Percentiles rank a stretch among this genome's conserved stretches.
Evolutionary conservation across 129 eudicot genomes (phyloP).

Genomic region (Smallanthus sonchifolius): DNA sequence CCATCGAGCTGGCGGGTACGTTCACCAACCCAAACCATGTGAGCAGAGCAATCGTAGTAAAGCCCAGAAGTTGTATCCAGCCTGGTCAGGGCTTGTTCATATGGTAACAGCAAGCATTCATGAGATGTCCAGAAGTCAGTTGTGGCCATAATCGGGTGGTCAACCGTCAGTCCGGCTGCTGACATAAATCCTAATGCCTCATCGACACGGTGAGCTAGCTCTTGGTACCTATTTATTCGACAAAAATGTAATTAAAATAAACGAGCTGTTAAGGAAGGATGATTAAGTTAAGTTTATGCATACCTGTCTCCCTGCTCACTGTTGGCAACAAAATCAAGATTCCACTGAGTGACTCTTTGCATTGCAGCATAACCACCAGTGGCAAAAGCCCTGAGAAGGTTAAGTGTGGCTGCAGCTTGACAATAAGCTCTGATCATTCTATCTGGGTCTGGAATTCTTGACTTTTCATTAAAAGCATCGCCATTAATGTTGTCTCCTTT

Average conservation of each 20-base stretch:
- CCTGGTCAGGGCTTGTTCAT: constrained; percentile 57
- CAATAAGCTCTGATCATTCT: constrained; percentile 55
- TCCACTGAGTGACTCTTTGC: constrained; percentile 70
- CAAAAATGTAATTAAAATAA: too few species aligned
- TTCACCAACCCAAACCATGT: constrained; percentile 75
- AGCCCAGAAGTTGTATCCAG: constrained; percentile 62
- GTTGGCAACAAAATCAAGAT: constrained; percentile 56
- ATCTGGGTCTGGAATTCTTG: constrained; percentile 56
- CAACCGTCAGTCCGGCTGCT: constrained; percentile 56
- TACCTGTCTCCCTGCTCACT: constrained; percentile 66
- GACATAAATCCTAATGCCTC: constrained; percentile 70
- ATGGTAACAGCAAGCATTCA: constrained; percentile 58
- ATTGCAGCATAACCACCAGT: constrained; percentile 71
- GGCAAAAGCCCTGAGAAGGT: constrained; percentile 60
- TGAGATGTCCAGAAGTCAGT: constrained; percentile 72
- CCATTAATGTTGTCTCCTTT: constrained; percentile 66
- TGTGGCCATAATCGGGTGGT: constrained; percentile 66
- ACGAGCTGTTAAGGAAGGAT: too few species aligned
- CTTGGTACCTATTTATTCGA: constrained; percentile 42
- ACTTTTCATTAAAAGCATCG: constrained; percentile 44
- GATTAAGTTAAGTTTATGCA: too few species aligned
- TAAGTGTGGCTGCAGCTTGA: constrained; percentile 64
- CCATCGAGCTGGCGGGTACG: constrained; percentile 73
- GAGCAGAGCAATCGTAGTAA: constrained; percentile 68
- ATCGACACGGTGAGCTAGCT: constrained; percentile 59